A percentile compares a stretch with the other conserved stretches of the same genome.
Conservation (phyloP, 2,329 filamentous ascomycete genomes). For the Apiospora saccharicola region DNA sequence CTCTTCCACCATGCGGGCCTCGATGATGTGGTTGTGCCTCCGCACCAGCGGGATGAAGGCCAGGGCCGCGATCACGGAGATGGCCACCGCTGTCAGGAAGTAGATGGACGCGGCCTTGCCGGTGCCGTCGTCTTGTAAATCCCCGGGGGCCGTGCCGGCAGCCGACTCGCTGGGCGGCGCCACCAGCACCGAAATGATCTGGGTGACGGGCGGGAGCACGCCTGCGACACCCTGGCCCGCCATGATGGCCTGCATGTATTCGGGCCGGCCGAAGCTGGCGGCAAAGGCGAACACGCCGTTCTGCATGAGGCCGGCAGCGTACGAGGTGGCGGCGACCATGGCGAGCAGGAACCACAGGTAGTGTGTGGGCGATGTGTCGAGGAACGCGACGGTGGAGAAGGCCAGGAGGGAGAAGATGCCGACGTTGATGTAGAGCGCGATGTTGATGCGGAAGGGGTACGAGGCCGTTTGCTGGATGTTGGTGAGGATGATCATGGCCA, state of each 20-base stretch:
- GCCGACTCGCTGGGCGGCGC: slow-evolving; percentile 45
- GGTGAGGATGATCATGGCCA: slow-evolving; percentile 77
- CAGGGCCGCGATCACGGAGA: slow-evolving; percentile 74
- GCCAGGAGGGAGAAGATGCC: slow-evolving; percentile 79
- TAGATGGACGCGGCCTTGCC: slow-evolving; percentile 84
- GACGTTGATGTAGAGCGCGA: slow-evolving; percentile 80
- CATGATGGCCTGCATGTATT: slow-evolving; percentile 98
- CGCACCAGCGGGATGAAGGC: slow-evolving; percentile 78
- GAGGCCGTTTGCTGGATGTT: slow-evolving; percentile 83
- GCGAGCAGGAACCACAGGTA: slow-evolving; percentile 86
- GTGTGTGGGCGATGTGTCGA: slow-evolving; percentile 63
- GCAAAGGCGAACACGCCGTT: slow-evolving; percentile 95
- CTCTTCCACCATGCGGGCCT: slow-evolving; percentile 54
- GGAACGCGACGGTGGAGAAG: slow-evolving; percentile 76
- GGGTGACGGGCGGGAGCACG: slow-evolving; percentile 82
- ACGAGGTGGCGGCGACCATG: slow-evolving; percentile 81
- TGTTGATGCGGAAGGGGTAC: slow-evolving; percentile 85
- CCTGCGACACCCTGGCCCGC: slow-evolving; percentile 91
- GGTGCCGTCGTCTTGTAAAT: slow-evolving; percentile 34
- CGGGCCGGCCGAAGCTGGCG: slow-evolving; percentile 80
- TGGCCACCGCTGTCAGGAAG: slow-evolving; percentile 84
- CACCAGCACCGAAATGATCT: slow-evolving; percentile 82
- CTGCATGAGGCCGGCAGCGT: slow-evolving; percentile 85
- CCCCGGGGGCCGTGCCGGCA: slow-evolving; percentile 46
- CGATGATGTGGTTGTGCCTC: slow-evolving; percentile 62